Conservation (phyloP, 2,329 filamentous ascomycete species). For the Arthrobotrys iridis region DNA sequence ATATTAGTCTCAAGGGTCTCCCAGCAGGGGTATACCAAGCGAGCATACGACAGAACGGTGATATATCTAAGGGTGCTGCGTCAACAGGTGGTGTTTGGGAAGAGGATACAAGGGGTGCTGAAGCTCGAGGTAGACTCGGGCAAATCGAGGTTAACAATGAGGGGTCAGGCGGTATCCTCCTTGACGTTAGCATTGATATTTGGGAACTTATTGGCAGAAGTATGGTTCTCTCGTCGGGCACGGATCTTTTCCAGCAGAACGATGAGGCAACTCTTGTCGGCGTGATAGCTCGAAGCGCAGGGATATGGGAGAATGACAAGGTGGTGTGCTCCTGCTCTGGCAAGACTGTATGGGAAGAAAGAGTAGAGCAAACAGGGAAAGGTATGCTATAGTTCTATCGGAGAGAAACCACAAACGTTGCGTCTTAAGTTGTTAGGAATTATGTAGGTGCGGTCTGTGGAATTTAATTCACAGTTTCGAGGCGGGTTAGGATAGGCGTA, state of each 20-base stretch:
- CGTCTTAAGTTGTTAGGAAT: too few relatives aligned
- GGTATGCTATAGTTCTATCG: slow-evolving; percentile 88
- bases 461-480: background rate
- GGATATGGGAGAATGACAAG: slow-evolving; percentile 99
- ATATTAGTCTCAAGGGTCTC: slow-evolving; percentile 85
- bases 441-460: too few relatives aligned
- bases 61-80: slow-evolving; percentile 83
- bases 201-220: slow-evolving; percentile 97
- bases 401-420: background rate
- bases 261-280: slow-evolving; percentile 82
- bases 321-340: slow-evolving; percentile 97
- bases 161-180: slow-evolving; percentile 80
- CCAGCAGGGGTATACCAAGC: slow-evolving; percentile 82
- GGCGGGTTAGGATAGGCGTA: background rate
- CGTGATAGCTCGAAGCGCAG: slow-evolving; percentile 92
- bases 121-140: slow-evolving; percentile 74
- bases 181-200: slow-evolving; percentile 83
- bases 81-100: slow-evolving; percentile 88
- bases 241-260: slow-evolving; percentile 65
- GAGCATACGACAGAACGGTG: slow-evolving; percentile 83
- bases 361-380: slow-evolving; percentile 84
- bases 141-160: slow-evolving; percentile 77
- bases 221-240: slow-evolving; percentile 79
- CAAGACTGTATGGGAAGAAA: slow-evolving; percentile 98
- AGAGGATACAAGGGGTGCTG: slow-evolving; percentile 64